These are phyloP conservation scores for Flaveria trinervia DNA, from an alignment of 129 eudicot species.

Conservation along the genomic window DNA sequence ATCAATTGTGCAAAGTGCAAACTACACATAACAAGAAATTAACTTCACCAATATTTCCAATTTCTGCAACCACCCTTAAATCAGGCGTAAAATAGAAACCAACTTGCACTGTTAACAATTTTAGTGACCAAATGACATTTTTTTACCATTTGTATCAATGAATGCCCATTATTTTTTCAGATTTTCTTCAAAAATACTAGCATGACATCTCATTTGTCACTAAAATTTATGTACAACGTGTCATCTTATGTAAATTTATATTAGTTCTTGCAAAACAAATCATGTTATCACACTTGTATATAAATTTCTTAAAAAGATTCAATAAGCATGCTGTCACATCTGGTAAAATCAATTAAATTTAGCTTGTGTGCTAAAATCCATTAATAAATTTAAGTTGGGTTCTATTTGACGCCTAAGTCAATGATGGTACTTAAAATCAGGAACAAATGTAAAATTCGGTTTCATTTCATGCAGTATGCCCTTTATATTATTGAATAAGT, in stretches of 20 bases:
- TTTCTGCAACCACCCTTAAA: neutral
- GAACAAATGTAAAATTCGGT: neutral
- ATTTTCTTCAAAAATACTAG: neutral
- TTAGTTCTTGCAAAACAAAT: neutral
- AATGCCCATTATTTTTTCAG: slow-evolving; percentile 6
- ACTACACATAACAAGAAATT: neutral
- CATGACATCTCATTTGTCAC: neutral
- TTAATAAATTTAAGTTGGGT: neutral
- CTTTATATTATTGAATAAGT: neutral
- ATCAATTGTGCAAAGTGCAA: neutral
- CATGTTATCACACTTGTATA: neutral
- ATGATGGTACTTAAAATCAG: neutral
- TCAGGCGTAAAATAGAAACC: neutral
- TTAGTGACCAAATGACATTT: neutral
- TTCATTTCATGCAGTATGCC: neutral
- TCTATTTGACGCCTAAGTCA: neutral
- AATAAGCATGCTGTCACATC: neutral
- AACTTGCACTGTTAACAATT: neutral
- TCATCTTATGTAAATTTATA: neutral
- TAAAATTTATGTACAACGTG: neutral
- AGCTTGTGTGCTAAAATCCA: neutral
- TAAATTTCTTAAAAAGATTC: neutral
- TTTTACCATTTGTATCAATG: neutral
- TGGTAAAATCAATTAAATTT: neutral
- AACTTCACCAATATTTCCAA: neutral